Conservation (phyloP, 306 rosid species). For the Vigna nakashimae region DNA sequence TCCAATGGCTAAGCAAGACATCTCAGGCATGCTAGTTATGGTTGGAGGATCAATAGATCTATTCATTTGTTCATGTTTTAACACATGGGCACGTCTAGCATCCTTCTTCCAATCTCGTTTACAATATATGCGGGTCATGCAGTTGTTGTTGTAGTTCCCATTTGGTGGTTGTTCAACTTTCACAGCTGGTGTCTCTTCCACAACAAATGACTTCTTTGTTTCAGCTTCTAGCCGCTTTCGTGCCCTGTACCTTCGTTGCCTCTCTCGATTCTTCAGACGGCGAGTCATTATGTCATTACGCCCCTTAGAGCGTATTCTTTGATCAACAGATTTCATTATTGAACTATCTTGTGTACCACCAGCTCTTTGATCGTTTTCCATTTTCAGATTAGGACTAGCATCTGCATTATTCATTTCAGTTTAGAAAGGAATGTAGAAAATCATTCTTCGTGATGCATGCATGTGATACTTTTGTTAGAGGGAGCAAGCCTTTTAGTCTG, state of each 20-base stretch:
- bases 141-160: conserved; percentile 49
- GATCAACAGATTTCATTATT: conserved; percentile 58
- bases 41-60: conserved; percentile 44
- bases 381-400: conserved; percentile 53
- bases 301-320: conserved; percentile 55
- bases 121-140: conserved; percentile 55
- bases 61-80: conserved; percentile 49
- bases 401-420: conserved; percentile 53
- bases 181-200: conserved; percentile 44
- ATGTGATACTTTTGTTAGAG: conserved; percentile 36
- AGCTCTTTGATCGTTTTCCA: conserved; percentile 64
- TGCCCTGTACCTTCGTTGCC: conserved; percentile 93
- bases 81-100: conserved; percentile 68
- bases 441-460: conserved; percentile 30
- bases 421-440: conserved; percentile 27
- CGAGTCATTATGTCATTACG: conserved; percentile 65
- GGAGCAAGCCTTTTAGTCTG: conserved; percentile 25
- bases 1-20: conserved; percentile 42
- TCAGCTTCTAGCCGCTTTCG: conserved; percentile 88
- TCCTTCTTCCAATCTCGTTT: conserved; percentile 89
- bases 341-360: conserved; percentile 55
- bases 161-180: conserved; percentile 49
- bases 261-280: conserved; percentile 87
- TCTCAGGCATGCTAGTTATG: conserved; percentile 47
- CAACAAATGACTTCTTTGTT: conserved; percentile 48